Percentiles rank a stretch among this genome's conserved stretches.
Evolutionary conservation across 1,284 basidiomycete species (phyloP).

Genomic region (Chiua sp.): DNA sequence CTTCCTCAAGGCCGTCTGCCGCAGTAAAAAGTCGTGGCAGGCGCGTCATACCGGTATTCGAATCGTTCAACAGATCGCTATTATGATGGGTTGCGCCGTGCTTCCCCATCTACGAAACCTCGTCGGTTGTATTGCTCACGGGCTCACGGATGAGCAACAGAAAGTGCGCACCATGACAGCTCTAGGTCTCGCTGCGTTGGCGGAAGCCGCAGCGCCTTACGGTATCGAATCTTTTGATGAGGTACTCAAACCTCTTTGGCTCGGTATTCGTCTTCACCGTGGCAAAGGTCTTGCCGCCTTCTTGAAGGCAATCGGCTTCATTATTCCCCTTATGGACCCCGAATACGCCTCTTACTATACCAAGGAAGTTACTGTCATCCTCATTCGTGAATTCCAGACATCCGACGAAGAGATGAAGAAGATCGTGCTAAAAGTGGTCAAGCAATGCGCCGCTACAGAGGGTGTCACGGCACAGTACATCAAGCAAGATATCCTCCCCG

Average conservation of each 20-base stretch:
- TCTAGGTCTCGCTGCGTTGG: conserved; percentile 93
- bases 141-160: conserved; percentile 97
- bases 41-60: conserved; percentile 99
- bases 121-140: conserved; percentile 96
- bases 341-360: conserved; percentile 99
- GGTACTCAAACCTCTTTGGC: conserved; percentile 98
- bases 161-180: conserved; percentile 99
- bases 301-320: conserved; percentile 99
- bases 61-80: conserved; percentile 99
- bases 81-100: conserved; percentile 99
- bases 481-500: conserved; percentile 97
- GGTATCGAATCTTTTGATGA: conserved; percentile 99
- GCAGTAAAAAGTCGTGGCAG: conserved; percentile 99
- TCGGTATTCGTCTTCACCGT: conserved; percentile 97
- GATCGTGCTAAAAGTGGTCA: conserved; percentile 98
- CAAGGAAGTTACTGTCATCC: conserved; percentile 96
- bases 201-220: conserved; percentile 97
- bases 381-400: conserved; percentile 99
- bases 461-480: conserved; percentile 95
- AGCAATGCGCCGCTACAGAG: conserved; percentile 98
- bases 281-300: conserved; percentile 99
- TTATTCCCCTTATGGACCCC: conserved; percentile 99
- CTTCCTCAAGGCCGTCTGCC: conserved; percentile 98
- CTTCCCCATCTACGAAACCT: conserved; percentile 96
- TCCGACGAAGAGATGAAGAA: conserved; percentile 99